phyloP scores from a whole-genome alignment of 352 stramenopile species.

The Phytophthora rubi region DNA sequence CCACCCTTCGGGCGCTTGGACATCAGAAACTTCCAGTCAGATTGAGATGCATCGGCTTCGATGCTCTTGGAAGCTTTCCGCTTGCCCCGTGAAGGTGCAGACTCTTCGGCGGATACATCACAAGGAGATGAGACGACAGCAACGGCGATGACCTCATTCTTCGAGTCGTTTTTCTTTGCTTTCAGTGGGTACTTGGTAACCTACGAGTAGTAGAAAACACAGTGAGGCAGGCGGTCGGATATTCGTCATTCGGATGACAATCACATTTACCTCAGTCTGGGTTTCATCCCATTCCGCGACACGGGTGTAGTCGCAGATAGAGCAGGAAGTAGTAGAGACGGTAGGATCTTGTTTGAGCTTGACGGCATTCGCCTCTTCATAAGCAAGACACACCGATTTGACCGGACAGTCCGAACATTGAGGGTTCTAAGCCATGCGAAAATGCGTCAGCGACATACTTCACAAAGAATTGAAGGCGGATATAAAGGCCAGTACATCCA shows the following conservation, averaged over 20 bases:
- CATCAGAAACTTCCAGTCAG: slow-evolving; percentile 83
- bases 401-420: slow-evolving; percentile 75
- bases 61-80: slow-evolving; percentile 27
- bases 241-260: background rate
- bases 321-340: slow-evolving; percentile 38
- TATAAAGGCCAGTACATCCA: background rate
- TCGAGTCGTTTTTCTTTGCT: slow-evolving; percentile 79
- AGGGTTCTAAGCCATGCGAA: slow-evolving; percentile 58
- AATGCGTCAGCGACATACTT: slow-evolving; percentile 4
- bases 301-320: slow-evolving; percentile 72
- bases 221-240: background rate
- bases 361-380: slow-evolving; percentile 47
- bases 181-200: slow-evolving; percentile 86
- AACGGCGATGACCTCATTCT: slow-evolving; percentile 80
- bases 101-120: slow-evolving; percentile 5
- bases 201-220: slow-evolving; percentile 27
- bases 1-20: slow-evolving; percentile 71
- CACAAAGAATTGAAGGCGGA: background rate
- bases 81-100: slow-evolving; percentile 14
- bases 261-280: slow-evolving; percentile 30
- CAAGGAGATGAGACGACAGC: slow-evolving; percentile 60
- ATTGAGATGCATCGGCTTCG: slow-evolving; percentile 20
- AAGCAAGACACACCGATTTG: slow-evolving; percentile 67
- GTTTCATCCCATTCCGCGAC: slow-evolving; percentile 58
- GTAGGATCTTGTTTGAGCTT: slow-evolving; percentile 21